A percentile compares a stretch with the other conserved stretches of the same genome.
phyloP scores from a whole-genome alignment of 177 flowering plant species.

The Vitis hybrid region DNA sequence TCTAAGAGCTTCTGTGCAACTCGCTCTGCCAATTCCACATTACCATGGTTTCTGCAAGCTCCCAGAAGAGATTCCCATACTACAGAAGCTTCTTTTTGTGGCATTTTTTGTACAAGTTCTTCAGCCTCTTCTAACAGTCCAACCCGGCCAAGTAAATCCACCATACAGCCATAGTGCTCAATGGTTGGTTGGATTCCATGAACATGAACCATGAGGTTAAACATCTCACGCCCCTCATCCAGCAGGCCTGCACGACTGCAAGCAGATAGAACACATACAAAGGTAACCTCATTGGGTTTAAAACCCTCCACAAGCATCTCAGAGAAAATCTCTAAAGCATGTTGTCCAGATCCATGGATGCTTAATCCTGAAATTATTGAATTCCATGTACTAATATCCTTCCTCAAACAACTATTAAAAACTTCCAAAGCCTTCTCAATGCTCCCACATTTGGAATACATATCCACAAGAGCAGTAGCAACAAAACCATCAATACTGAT shows the following conservation, averaged over 20 bases:
- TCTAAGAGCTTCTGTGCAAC: constrained; percentile 25
- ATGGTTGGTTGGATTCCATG: constrained; percentile 25
- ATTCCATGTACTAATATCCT: constrained; percentile 38
- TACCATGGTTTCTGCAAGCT: constrained; percentile 31
- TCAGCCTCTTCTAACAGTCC: constrained; percentile 31
- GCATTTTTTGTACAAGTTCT: constrained; percentile 18
- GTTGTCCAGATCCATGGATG: constrained; percentile 25
- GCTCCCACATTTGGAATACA: constrained; percentile 36
- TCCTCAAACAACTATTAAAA: constrained; percentile 15
- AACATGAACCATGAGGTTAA: constrained; percentile 21
- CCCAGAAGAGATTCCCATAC: constrained; percentile 29
- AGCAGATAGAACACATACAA: constrained; percentile 27
- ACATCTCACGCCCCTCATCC: constrained; percentile 21
- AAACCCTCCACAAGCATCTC: constrained; percentile 24
- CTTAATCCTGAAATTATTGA: constrained; percentile 31
- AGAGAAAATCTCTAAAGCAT: constrained; percentile 20
- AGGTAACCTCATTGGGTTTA: constrained; percentile 30
- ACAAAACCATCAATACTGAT: constrained; percentile 24
- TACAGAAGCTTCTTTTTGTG: constrained; percentile 16
- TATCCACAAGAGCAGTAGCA: constrained; percentile 28
- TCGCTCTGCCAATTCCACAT: constrained; percentile 27
- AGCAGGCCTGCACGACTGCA: constrained; percentile 34
- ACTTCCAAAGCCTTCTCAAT: constrained; percentile 27
- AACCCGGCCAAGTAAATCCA: constrained; percentile 23
- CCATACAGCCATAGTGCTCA: constrained; percentile 18